These are phyloP conservation scores for Plasmodium vivax DNA, from an alignment of 169 alveolate genomes.

Conservation along the genomic window DNA sequence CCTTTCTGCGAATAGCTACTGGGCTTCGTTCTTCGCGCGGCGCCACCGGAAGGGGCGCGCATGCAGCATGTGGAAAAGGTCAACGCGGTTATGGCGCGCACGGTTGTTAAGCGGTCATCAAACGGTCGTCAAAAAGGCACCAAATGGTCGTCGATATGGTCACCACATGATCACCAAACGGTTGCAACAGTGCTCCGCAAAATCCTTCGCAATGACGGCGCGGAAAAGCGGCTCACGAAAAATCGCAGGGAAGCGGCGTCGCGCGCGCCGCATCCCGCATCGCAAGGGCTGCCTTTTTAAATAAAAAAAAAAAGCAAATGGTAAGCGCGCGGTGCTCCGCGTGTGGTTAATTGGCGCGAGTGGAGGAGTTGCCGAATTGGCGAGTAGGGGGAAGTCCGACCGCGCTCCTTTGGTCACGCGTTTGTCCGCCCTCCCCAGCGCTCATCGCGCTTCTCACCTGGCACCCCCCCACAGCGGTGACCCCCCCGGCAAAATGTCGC, in stretches of 20 bases:
- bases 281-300: not conserved
- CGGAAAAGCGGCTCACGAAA: not conserved
- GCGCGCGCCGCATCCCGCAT: not conserved
- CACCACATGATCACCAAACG: not conserved
- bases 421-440: not conserved
- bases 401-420: not conserved
- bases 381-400: not conserved
- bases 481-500: slow-evolving; percentile 23
- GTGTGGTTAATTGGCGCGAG: not conserved
- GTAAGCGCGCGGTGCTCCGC: not conserved
- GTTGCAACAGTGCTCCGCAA: not conserved
- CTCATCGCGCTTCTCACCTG: not conserved
- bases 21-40: not conserved
- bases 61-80: not conserved
- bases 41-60: not conserved
- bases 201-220: not conserved
- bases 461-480: not conserved
- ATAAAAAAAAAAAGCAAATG: not conserved
- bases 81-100: not conserved
- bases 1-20: not conserved
- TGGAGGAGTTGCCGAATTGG: not conserved
- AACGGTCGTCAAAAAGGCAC: too few species aligned
- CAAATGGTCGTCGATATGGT: not conserved
- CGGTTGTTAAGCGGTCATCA: not conserved
- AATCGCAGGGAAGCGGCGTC: not conserved